Percentiles rank a stretch among this genome's conserved stretches.
Conservation (phyloP, 139 green algal species). For the Ettlia oleoabundans region DNA sequence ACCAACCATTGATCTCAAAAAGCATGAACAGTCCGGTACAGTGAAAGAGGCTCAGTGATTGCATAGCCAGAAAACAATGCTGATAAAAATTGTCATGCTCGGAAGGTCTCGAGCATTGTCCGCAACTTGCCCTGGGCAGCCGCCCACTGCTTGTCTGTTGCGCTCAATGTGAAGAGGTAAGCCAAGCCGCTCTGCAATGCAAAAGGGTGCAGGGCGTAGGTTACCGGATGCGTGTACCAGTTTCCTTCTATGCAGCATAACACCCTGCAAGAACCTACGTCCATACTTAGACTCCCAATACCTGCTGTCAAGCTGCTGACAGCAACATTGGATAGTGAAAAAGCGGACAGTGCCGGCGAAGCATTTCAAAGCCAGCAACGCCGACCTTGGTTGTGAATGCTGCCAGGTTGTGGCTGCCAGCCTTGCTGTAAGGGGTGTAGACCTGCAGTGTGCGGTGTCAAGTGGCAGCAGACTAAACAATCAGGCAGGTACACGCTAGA, state of each 20-base stretch:
- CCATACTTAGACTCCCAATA: neutral
- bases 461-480: too few relatives aligned
- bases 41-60: too few relatives aligned
- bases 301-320: neutral
- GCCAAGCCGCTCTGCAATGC: slow-evolving; percentile 58
- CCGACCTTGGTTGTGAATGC: slow-evolving; percentile 71
- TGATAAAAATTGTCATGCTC: slow-evolving; percentile 40
- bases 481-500: too few relatives aligned
- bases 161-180: slow-evolving; percentile 71
- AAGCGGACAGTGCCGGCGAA: too few relatives aligned
- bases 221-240: neutral
- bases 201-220: neutral
- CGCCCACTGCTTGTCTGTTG: slow-evolving; percentile 81
- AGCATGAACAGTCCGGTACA: too few relatives aligned
- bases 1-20: too few relatives aligned
- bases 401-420: slow-evolving; percentile 62
- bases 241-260: too few relatives aligned
- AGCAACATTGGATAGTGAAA: neutral
- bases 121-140: slow-evolving; percentile 56
- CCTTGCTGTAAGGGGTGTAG: slow-evolving; percentile 60
- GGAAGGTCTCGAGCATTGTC: slow-evolving; percentile 61
- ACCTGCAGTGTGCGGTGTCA: slow-evolving; percentile 13
- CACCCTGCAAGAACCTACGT: neutral
- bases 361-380: neutral
- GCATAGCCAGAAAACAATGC: neutral